Base-by-base conservation (phyloP, 1,284 basidiomycete species). In the Apiotrichum gracile region DNA sequence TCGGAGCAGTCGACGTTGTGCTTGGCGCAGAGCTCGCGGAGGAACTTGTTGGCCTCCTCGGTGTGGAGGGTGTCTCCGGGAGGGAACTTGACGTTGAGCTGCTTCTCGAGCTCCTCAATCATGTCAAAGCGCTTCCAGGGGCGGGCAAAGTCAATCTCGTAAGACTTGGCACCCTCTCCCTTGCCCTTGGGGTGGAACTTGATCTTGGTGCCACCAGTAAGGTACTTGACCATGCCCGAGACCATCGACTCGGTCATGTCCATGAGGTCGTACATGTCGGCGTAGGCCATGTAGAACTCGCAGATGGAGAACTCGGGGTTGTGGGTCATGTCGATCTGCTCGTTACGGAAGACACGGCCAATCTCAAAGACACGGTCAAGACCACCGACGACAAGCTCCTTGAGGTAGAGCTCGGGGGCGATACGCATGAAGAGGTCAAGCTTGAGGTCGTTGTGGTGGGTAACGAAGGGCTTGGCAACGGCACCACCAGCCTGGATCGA, bases 61-160 rank as follows among this genome's bases (percentile, higher is more conserved):
- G 89, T 90, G 72, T 96, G 90, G 44, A 98, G 80, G 38, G 87
- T 85, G 55, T 97, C 88, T 38, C 91, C 91, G 50, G 89, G 85
- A 3, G 94, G 94, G 83, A 98, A 97, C 77, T 82, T 93, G 70
- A 90, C 88, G 42, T 81, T 81, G 53, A 94, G 79, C 83, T 97
- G 91, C 79, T 92, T 86, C 79, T 98, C 94, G 52, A 98, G 79
- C 51, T 96, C 97, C 68, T 81, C 85, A 62, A 96, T 96, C 94
- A 98, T 98, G 77, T 98, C 91, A 73, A 93, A 96, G 61, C 91
- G 80, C 87, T 97, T 97, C 96, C 96, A 98, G n/a, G 94, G 94
- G 46, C 86, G 81, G 76, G 85, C 77, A 77, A 97, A 98, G 67
- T 98, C 88, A 57, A 98, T 83, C 64, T 85, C 82, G 66, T 86